Percentiles rank a stretch among this genome's conserved stretches.
phyloP scores from a whole-genome alignment of 2,329 filamentous ascomycete species.

The Orbilia ellipsospora region DNA sequence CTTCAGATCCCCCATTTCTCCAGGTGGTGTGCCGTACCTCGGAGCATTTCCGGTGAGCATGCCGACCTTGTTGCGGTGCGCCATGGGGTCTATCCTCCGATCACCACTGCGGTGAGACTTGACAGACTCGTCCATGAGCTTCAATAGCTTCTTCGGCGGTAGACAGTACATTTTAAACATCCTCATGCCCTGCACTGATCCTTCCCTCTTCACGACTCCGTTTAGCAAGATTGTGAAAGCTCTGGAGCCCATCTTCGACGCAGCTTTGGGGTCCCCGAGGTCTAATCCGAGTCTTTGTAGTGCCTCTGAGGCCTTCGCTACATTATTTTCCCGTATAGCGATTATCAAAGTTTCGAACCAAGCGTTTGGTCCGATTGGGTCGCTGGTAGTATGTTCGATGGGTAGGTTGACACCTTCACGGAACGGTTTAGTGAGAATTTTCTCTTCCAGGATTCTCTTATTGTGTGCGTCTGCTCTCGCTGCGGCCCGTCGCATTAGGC shows the following conservation, averaged over 20 bases:
- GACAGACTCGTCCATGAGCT: conserved; percentile 30
- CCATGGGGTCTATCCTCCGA: conserved; percentile 20
- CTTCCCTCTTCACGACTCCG: conserved; percentile 38
- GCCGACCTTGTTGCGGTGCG: conserved; percentile 6
- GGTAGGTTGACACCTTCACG: conserved; percentile 26
- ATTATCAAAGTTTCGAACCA: conserved; percentile 38
- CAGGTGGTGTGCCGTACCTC: neutral
- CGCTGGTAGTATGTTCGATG: neutral
- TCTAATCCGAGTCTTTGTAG: conserved; percentile 38
- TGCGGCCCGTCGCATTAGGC: conserved; percentile 30
- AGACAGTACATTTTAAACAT: conserved; percentile 54
- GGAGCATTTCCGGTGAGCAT: neutral
- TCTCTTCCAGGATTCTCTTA: neutral
- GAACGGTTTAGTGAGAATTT: conserved; percentile 16
- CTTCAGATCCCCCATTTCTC: conserved; percentile 9
- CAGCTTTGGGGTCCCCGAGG: conserved; percentile 24
- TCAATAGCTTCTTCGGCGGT: conserved; percentile 26
- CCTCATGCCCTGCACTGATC: conserved; percentile 47
- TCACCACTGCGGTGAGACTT: conserved; percentile 51
- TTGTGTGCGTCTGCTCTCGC: conserved; percentile 14
- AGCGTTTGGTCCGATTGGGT: conserved; percentile 43
- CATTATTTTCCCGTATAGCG: conserved; percentile 25
- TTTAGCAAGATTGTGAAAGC: conserved; percentile 39
- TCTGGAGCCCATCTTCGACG: conserved; percentile 46
- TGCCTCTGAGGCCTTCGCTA: conserved; percentile 34